Evolutionary conservation across 1,139 yeast species (phyloP), one percentile per base, ranked within the genome.

Genomic region (Hyphopichia fennica): DNA sequence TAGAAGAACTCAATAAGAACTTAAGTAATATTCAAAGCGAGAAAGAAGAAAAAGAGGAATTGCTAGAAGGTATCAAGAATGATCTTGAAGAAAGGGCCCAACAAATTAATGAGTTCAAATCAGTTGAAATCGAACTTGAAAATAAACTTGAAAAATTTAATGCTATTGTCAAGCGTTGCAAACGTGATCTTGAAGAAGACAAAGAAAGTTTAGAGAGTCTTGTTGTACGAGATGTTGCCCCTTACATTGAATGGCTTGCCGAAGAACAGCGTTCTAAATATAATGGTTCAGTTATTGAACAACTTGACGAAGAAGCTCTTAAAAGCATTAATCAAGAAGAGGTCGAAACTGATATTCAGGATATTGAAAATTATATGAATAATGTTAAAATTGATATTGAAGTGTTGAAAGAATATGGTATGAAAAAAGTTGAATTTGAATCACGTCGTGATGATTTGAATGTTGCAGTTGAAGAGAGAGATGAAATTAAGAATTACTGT

Each of bases 371-470:
- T 9, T 77, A 75, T 43, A 71, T 87, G 57, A 75, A 75, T 14
- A 74, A 74, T 29, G 79, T 83, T 9, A 77, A 76, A 47, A 82
- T 85, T 8, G 95, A 93, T 58, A 73, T 85, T 46, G 91, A 85
- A 45, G 79, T 88, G 2, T 69, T 93, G 42, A 81, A 80, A 46
- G 96, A 90, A 51, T 93, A 90, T 58, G 85, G 88, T 1, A 62
- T 67, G 39, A 80, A 95, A 48, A 77, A 79, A 39, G 56, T 59
- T 1, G 97, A 90, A 52, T 89, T 75, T 54, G 76, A 73, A 22
- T 65, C 72, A 3, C 75, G 96, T 44, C 79, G 82, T 52, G 53
- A 60, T 1, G 95, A 86, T 44, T 70, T 93, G 53, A 86, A 87
- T 52, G 68, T 66, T 15, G 83, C 96, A 0, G 84, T 88, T 4